Evolutionary conservation across 2,329 filamentous ascomycete species (phyloP).

Genomic region (Nothophoma quercina): DNA sequence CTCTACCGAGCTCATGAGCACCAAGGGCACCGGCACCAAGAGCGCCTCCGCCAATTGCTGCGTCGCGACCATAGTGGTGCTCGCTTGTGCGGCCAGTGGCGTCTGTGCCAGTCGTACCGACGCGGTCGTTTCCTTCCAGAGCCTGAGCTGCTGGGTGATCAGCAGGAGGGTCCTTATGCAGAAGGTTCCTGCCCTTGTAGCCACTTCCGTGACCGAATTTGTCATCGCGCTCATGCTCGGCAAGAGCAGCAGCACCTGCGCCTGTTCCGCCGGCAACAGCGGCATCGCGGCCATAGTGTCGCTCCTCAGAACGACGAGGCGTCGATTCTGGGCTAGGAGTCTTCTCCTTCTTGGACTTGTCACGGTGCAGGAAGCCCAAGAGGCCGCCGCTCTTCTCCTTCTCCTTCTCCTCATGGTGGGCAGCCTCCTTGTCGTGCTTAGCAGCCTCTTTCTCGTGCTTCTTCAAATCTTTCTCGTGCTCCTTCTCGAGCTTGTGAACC

Average conservation of each 20-base stretch:
- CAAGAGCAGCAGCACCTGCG: slow-evolving; percentile 26
- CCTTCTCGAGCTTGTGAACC: slow-evolving; percentile 25
- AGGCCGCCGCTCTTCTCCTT: slow-evolving; percentile 49
- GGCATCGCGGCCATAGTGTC: slow-evolving; percentile 35
- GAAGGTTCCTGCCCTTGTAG: slow-evolving; percentile 43
- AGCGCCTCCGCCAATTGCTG: slow-evolving; percentile 40
- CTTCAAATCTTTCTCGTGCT: slow-evolving; percentile 24
- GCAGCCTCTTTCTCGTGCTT: slow-evolving; percentile 31
- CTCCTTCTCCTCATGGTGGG: slow-evolving; percentile 29
- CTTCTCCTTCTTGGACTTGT: slow-evolving; percentile 52
- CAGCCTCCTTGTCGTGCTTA: slow-evolving; percentile 30
- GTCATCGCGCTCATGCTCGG: slow-evolving; percentile 5
- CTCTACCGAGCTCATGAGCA: too few species aligned
- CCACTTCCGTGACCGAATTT: slow-evolving; percentile 19
- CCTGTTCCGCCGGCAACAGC: slow-evolving; percentile 29
- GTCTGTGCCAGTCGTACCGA: neutral
- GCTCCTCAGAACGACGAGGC: slow-evolving; percentile 31
- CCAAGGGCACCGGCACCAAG: slow-evolving; percentile 42
- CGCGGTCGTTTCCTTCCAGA: slow-evolving; percentile 12
- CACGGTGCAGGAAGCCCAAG: slow-evolving; percentile 52
- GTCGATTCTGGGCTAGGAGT: slow-evolving; percentile 29
- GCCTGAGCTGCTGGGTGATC: slow-evolving; percentile 44
- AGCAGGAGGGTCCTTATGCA: slow-evolving; percentile 53
- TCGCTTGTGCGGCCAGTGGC: slow-evolving; percentile 10
- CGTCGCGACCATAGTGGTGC: slow-evolving; percentile 37